These are phyloP conservation scores for maize (Zea mays) DNA, from an alignment of 176 grass and related monocot genomes.

Conservation along the genomic window DNA sequence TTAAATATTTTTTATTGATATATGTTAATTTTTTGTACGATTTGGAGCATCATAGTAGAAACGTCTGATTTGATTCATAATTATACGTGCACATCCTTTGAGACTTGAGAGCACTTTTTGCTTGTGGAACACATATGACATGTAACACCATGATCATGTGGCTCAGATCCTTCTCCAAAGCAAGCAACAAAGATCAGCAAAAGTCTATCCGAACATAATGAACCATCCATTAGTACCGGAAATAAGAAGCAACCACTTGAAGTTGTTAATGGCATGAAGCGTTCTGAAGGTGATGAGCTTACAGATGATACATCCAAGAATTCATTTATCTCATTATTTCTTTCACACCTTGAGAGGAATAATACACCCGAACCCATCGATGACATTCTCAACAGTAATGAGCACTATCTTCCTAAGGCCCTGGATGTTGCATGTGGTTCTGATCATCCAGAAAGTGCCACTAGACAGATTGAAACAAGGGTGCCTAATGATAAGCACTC, in stretches of 20 bases:
- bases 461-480: conserved; percentile 35
- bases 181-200: conserved; percentile 48
- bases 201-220: conserved; percentile 41
- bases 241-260: conserved; percentile 38
- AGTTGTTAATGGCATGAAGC: conserved; percentile 35
- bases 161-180: conserved; percentile 57
- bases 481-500: conserved; percentile 29
- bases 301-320: conserved; percentile 60
- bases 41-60: conserved; percentile 25
- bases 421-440: conserved; percentile 42
- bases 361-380: conserved; percentile 50
- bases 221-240: conserved; percentile 35
- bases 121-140: conserved; percentile 36
- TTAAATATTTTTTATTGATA: conserved; percentile 11
- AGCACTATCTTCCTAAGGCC: conserved; percentile 56
- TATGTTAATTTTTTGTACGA: conserved; percentile 7
- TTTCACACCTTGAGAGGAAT: conserved; percentile 94
- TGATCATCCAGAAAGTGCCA: conserved; percentile 42
- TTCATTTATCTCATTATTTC: conserved; percentile 91
- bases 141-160: conserved; percentile 36
- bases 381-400: conserved; percentile 70
- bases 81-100: conserved; percentile 14
- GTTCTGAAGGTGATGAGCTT: conserved; percentile 46
- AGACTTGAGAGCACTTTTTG: conserved; percentile 24
- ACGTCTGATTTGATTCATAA: conserved; percentile 24